Evolutionary conservation across 2,329 filamentous ascomycete species (phyloP), one percentile per base, ranked within the genome.

Genomic region (Chrysoporthe austroafricana): DNA sequence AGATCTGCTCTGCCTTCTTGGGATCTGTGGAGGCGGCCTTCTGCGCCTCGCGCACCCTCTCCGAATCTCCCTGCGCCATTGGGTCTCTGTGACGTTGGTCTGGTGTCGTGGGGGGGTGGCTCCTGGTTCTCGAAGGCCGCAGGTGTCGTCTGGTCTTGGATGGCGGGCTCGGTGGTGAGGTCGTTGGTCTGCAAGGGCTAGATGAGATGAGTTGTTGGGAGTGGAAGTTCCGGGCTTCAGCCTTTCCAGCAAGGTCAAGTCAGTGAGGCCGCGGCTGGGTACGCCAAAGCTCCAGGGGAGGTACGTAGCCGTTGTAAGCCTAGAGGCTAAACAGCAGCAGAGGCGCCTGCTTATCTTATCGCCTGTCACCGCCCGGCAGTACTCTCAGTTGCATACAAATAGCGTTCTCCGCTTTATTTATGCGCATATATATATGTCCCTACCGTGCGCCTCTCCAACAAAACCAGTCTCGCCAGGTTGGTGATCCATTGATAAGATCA

Each of bases 41-140:
- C 85, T 95, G 90, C 79, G 94, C 95, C 86, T 97, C 93, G 81
- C 91, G 89, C 86, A 97, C 90, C 84, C 91, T 82, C 76, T 82
- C 81, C 72, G 86, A 86, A 73, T 88, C 85, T 79, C 81, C 84
- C 74, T 84, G 84, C 75, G 85, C 85, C 86, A 88, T 88, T 71
- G 73, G 56, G 62, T 57, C 39, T 61, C 36, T 54, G 63, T 63
- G 50, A n/a, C 63, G 50, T 62, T 42, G 46, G 52, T 50, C 43
- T 59, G 21, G 46, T 52, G 32, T 36, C 18, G 32, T 42, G 46
- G 43, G 54, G 46, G 21, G 21, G 5, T 58, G 11, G 21, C 14
- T 6, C 11, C 44, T 64, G n/a, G 39, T 44, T 34, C 42, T 46
- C 14, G 50, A 34, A 44, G 34, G 44, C 21, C n/a, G 58, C 3